Base-by-base conservation (phyloP, 768 basidiomycete species). In the Hydnum rufescens region DNA sequence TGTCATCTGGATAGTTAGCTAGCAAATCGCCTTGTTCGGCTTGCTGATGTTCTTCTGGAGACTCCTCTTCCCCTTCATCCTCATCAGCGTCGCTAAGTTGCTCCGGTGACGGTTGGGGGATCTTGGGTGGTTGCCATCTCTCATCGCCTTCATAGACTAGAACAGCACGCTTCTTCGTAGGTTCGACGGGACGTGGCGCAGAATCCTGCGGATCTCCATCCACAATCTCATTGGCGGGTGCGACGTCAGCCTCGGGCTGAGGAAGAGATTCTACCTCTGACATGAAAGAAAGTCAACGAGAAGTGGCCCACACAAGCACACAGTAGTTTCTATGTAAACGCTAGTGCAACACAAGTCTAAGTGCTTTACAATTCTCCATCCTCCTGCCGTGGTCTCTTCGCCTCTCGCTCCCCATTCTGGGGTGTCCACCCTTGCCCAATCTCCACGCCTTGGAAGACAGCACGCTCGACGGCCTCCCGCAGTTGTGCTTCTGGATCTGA, bases 1-100 rank as follows among this genome's bases (percentile, higher is more conserved):
- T 83, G 32, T 90, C 80, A 54, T 87, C 84, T 1, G 89, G 86
- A 56, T 82, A 79, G 57, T 80, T 80, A 49, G 70, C 76, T 22
- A 93, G 66, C 6, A 82, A 75, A 61, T 90, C 72, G n/a, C 65
- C 65, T 3, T 53, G 42, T 8, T 57, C 44, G 26, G 44, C 8
- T 8, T 50, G 6, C 26, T 8, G 1, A 31, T 28, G 8, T 34
- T 26, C 49, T 50, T 29, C 26, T 47, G 55, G 8, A 62, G 57
- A 36, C 60, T 62, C 58, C 58, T 60, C 51, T 36, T 49, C 25
- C 55, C 54, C 29, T 50, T 56, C 25, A 46, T 51, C 6, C 60
- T 47, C 18, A 57, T 58, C 13, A 19, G 44, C 51, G 31, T 51
- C 4, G 60, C 50, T 22, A 32, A 28, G 32, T 48, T 52, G 4